A percentile compares a stretch with the other conserved stretches of the same genome.
phyloP scores from a whole-genome alignment of 2,329 filamentous ascomycete genomes.

The Juglanconis oblonga region DNA sequence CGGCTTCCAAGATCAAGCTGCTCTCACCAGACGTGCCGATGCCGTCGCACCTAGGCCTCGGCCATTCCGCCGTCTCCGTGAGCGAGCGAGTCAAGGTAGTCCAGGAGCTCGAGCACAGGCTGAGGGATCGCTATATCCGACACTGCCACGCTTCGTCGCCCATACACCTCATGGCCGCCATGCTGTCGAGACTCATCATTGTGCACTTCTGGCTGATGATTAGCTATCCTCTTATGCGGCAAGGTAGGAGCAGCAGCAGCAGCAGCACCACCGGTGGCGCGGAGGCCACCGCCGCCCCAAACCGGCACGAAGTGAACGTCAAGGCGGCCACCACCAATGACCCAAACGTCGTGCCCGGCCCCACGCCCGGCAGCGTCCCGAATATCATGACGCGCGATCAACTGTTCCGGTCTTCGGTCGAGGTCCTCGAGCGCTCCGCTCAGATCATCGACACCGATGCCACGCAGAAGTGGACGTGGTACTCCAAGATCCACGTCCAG shows the following conservation, averaged over 20 bases:
- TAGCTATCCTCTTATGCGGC: background rate
- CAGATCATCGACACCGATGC: conserved; percentile 64
- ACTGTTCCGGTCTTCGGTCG: conserved; percentile 68
- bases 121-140: conserved; percentile 3
- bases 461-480: conserved; percentile 44
- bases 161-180: background rate
- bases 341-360: background rate
- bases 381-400: conserved; percentile 50
- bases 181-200: conserved; percentile 6
- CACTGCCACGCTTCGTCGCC: conserved; percentile 7
- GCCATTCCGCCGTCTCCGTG: background rate
- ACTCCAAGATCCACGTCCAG: conserved; percentile 49
- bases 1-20: conserved; percentile 12
- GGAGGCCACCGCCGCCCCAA: no score
- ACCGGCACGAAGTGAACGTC: background rate
- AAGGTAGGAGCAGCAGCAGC: background rate
- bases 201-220: conserved; percentile 13
- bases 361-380: no score
- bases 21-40: background rate
- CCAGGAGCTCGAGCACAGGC: background rate
- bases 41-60: background rate
- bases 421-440: conserved; percentile 65
- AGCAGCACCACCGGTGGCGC: no score
- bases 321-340: background rate
- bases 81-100: conserved; percentile 1